Conservation (phyloP, 139 green algal genomes). For the Chlamydomonas sp. region DNA sequence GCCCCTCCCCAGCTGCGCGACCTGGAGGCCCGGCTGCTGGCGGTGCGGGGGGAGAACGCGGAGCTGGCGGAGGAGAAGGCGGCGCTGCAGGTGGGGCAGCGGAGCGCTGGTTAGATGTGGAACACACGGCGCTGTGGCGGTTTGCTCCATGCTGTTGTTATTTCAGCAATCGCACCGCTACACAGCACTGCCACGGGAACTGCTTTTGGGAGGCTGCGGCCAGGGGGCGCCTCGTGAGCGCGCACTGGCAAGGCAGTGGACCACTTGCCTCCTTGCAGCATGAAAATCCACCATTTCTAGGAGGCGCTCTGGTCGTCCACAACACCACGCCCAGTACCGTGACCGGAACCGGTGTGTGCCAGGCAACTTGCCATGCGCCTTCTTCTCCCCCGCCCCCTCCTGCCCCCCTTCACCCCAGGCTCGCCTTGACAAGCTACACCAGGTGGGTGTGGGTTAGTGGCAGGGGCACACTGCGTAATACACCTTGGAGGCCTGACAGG, state of each 20-base stretch:
- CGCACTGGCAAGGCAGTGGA: too few relatives aligned
- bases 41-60: conserved; percentile 61
- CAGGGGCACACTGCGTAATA: neutral
- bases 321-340: neutral
- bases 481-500: too few relatives aligned
- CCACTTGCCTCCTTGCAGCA: too few relatives aligned
- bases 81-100: conserved; percentile 47
- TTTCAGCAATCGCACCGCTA: neutral
- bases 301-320: too few relatives aligned
- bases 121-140: neutral
- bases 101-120: neutral
- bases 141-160: neutral
- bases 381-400: neutral
- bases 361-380: neutral
- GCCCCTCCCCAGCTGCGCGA: conserved; percentile 57
- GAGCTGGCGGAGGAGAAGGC: conserved; percentile 59
- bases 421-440: conserved; percentile 9
- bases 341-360: neutral
- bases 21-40: conserved; percentile 66
- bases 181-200: too few relatives aligned
- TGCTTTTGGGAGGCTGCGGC: too few relatives aligned
- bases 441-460: neutral
- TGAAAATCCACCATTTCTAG: too few relatives aligned
- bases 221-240: too few relatives aligned
- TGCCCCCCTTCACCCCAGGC: neutral